Percentiles rank a stretch among this genome's conserved stretches.
These are phyloP conservation scores for Melanopsichium pennsylvanicum DNA, from an alignment of 1,284 basidiomycete genomes.

Conservation along the genomic window DNA sequence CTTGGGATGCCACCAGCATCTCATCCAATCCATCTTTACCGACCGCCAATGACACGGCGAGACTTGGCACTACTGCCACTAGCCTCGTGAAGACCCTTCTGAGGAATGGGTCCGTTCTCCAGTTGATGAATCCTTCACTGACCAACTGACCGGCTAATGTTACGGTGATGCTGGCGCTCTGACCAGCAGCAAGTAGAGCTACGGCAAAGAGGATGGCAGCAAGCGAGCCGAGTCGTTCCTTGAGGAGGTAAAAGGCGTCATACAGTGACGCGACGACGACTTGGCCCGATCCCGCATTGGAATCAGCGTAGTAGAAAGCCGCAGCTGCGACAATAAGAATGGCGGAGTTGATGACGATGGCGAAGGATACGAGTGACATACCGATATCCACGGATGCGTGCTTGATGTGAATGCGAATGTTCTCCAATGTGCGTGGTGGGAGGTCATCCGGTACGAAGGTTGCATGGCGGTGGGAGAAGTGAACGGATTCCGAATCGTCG, in stretches of 20 bases:
- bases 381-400: conserved; percentile 64
- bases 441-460: conserved; percentile 6
- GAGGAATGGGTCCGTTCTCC: conserved; percentile 82
- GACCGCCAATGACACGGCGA: conserved; percentile 78
- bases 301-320: conserved; percentile 60
- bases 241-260: conserved; percentile 59
- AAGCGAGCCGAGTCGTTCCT: conserved; percentile 38
- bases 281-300: conserved; percentile 15
- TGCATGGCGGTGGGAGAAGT: neutral
- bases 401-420: conserved; percentile 53
- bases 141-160: conserved; percentile 91
- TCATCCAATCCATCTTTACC: conserved; percentile 80
- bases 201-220: conserved; percentile 61
- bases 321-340: conserved; percentile 72
- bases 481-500: conserved; percentile 7
- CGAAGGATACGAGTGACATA: conserved; percentile 62
- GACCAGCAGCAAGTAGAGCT: conserved; percentile 74
- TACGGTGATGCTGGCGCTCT: conserved; percentile 90
- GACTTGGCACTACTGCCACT: conserved; percentile 85
- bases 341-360: conserved; percentile 82
- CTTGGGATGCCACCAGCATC: conserved; percentile 87
- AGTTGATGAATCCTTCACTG: conserved; percentile 90
- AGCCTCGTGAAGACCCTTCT: conserved; percentile 83
- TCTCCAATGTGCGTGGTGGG: conserved; percentile 25
- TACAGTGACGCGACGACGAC: conserved; percentile 57